Evolutionary conservation across 768 basidiomycete genomes (phyloP).

Genomic region (Hygrophoropsis aurantiaca): DNA sequence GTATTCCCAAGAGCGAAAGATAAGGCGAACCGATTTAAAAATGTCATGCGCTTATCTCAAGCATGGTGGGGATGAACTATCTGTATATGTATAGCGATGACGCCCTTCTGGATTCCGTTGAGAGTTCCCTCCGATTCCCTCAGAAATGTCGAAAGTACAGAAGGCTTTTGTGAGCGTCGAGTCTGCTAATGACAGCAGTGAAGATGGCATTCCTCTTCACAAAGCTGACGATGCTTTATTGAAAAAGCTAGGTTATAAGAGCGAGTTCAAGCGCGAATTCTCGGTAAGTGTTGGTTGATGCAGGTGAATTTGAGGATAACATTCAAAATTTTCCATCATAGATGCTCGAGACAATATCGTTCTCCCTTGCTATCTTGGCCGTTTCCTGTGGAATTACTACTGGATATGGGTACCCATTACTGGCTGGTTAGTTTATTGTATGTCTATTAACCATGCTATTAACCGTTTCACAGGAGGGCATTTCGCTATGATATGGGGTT

Average conservation of each 20-base stretch:
- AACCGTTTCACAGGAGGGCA: slow-evolving; percentile 12
- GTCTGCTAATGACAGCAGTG: slow-evolving; percentile 4
- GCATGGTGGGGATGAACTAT: no score
- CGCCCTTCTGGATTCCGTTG: background rate
- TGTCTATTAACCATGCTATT: background rate
- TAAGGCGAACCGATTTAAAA: no score
- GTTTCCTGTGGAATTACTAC: slow-evolving; percentile 20
- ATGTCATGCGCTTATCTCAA: no score
- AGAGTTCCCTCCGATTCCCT: background rate
- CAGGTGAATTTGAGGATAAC: background rate
- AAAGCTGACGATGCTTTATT: slow-evolving; percentile 15
- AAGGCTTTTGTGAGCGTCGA: background rate
- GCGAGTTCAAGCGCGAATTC: slow-evolving; percentile 24
- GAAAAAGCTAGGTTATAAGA: slow-evolving; percentile 24
- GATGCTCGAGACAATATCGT: slow-evolving; percentile 23
- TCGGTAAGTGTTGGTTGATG: slow-evolving; percentile 13
- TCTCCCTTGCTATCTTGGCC: slow-evolving; percentile 21
- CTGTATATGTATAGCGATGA: background rate
- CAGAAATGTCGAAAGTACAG: slow-evolving; percentile 8
- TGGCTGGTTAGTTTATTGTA: slow-evolving; percentile 10
- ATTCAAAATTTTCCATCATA: background rate
- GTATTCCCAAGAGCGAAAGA: no score
- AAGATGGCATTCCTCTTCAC: slow-evolving; percentile 10
- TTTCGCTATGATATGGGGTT: slow-evolving; percentile 23
- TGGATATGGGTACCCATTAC: slow-evolving; percentile 16